Base-by-base conservation (phyloP, 1,284 basidiomycete species). In the Austropuccinia psidii region DNA sequence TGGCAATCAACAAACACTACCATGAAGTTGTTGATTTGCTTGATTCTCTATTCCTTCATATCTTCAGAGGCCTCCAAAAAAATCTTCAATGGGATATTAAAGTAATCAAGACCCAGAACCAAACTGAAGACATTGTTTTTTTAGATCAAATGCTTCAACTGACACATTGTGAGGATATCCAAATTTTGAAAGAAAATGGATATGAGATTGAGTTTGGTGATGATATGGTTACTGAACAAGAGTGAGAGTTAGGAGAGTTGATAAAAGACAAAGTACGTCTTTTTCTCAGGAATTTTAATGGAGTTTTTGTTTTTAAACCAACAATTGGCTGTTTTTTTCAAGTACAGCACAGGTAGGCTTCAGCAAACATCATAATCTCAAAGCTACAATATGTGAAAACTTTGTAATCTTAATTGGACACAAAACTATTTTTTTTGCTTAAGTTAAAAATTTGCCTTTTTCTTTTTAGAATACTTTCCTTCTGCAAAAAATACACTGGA, bases 1-100 rank as follows among this genome's bases (percentile, higher is more conserved):
- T 99, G 96, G 86, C 88, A 1, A 93, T 99, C 77, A 90, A 97
- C 80, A 93, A 98, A 81, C 93, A 98, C 81, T 98, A 98, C 80
- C 94, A 98, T 83, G 96, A 87, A 85, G 80, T 79, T 2, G 75
- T 80, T 24, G 80, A 81, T 57, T 73, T 80, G 13, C 75, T 81
- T 24, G 79, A 78, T 58, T 76, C 77, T 35, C 76, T 81, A 1
- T 81, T 81, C 75, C 76, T 78, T 54, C 79, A 77, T 62, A 80
- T 81, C 75, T 81, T 81, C 75, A 76, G 75, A 73, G 79, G 80
- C 70, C 77, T 81, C 27, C 80, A 79, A 58, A 86, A 89, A 78
- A 86, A 87, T 72, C 94, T 89, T 82, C 82, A 84, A 45, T 87
- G 87, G 72, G 94, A 87, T 82, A 92, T 98, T 77, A 89, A 89